Base-by-base conservation (phyloP, 805 yeast genomes). In the Candida loeiensis region DNA sequence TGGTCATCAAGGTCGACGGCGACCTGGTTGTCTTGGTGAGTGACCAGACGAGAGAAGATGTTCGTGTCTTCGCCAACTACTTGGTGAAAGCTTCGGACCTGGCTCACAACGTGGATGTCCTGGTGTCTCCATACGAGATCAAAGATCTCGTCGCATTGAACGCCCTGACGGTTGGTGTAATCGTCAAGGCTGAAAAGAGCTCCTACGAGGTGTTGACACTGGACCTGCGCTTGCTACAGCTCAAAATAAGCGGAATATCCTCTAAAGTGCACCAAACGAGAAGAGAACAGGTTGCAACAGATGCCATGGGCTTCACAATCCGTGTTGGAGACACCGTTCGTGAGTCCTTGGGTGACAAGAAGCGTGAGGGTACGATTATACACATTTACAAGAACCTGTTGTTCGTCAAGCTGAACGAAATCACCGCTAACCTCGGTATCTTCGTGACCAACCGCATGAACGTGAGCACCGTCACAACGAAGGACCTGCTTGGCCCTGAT, bases 251-350 rank as follows among this genome's bases (percentile, higher is more conserved):
- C 6, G 80, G 95, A n/a, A 85, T 93, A 47, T 79, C 88, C 22
- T 76, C 86, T 48, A 86, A 86, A 56, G 73, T 91, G 34, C 75
- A 76, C n/a, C 53, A 76, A 9, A 71, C 76, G 38, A 71, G 74
- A 40, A 79, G 84, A 51, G 84, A 86, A 40, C 83, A 85, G 46
- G 81, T 86, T 41, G 87, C 96, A 3, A 84, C 96, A 0, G 99
- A 93, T 60, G 73, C 77, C 44, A 75, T 76, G 44, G 99, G 99
- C 34, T 74, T 80, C 37, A 91, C 93, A 48, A 79, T 93, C 40
- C 80, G 83, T 41, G 80, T 86, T 27, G 97, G 97, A 37, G 99
- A 93, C 57, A 82, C 93, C 2, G 95, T 93, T n/a, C 82, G 81
- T 52, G 99, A 93, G 57, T 50, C 50, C 11, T 63, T 73, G 19